A percentile compares a stretch with the other conserved stretches of the same genome.
phyloP scores from a whole-genome alignment of 345 rosid genomes.

The Euphorbia pulcherrima region DNA sequence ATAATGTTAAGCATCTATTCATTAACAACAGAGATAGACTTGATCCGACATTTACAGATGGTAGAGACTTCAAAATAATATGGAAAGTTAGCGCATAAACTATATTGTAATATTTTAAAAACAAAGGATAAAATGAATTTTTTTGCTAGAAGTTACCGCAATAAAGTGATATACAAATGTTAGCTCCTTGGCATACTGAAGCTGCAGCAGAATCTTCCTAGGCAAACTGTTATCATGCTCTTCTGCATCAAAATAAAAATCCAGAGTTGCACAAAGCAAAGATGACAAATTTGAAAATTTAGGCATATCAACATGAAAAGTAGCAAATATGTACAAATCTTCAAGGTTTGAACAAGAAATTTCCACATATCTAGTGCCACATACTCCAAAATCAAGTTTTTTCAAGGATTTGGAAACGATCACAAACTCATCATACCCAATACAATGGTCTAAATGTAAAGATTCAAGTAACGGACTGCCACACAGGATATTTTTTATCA shows the following conservation, averaged over 20 bases:
- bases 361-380: not conserved
- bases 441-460: not conserved
- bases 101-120: too few species aligned
- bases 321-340: not conserved
- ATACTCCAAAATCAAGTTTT: not conserved
- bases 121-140: too few species aligned
- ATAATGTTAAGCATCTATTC: not conserved
- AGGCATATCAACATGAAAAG: not conserved
- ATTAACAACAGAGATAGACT: not conserved
- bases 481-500: not conserved
- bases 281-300: not conserved
- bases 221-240: not conserved
- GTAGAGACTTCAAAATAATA: not conserved
- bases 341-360: constrained; percentile 7
- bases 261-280: not conserved
- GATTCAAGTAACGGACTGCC: not conserved
- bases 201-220: not conserved
- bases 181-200: not conserved
- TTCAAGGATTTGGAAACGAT: not conserved
- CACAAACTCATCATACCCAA: not conserved
- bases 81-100: not conserved
- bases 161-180: not conserved
- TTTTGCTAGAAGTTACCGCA: too few species aligned
- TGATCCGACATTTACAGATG: not conserved
- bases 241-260: not conserved